A percentile compares a stretch with the other conserved stretches of the same genome.
Conservation (phyloP, 805 yeast genomes). For the Peterozyma xylosa region DNA sequence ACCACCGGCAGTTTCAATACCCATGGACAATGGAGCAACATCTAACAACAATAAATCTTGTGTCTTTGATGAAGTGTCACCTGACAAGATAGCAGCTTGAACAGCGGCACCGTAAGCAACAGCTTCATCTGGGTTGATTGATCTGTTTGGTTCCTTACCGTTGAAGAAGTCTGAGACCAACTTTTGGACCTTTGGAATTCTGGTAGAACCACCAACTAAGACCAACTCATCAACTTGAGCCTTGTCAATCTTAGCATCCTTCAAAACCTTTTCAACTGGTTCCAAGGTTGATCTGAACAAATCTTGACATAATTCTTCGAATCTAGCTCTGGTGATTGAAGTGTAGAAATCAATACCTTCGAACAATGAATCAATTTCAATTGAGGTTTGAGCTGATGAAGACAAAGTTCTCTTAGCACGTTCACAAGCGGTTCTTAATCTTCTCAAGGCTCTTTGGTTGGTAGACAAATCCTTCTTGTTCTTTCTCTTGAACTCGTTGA, state of each 20-base stretch:
- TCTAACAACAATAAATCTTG: conserved; percentile 90
- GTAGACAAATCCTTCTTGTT: conserved; percentile 87
- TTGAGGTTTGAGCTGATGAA: conserved; percentile 89
- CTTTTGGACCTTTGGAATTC: conserved; percentile 96
- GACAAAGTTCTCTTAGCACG: conserved; percentile 98
- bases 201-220: conserved; percentile 95
- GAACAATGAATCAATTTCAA: conserved; percentile 90
- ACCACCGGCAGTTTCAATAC: conserved; percentile 99
- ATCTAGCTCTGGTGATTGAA: conserved; percentile 94
- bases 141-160: conserved; percentile 94
- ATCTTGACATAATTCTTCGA: conserved; percentile 93
- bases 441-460: conserved; percentile 96
- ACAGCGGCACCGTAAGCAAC: conserved; percentile 99
- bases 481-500: conserved; percentile 95
- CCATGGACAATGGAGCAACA: conserved; percentile 94
- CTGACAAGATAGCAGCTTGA: conserved; percentile 94
- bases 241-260: conserved; percentile 87
- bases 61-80: conserved; percentile 92
- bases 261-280: conserved; percentile 92
- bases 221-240: conserved; percentile 87
- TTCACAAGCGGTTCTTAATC: conserved; percentile 98
- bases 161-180: conserved; percentile 93
- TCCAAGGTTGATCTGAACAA: conserved; percentile 90
- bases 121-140: conserved; percentile 97
- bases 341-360: conserved; percentile 98